Evolutionary conservation across 805 yeast species (phyloP), one percentile per base, ranked within the genome.

Genomic region (Cyberlindnera mississippiensis): DNA sequence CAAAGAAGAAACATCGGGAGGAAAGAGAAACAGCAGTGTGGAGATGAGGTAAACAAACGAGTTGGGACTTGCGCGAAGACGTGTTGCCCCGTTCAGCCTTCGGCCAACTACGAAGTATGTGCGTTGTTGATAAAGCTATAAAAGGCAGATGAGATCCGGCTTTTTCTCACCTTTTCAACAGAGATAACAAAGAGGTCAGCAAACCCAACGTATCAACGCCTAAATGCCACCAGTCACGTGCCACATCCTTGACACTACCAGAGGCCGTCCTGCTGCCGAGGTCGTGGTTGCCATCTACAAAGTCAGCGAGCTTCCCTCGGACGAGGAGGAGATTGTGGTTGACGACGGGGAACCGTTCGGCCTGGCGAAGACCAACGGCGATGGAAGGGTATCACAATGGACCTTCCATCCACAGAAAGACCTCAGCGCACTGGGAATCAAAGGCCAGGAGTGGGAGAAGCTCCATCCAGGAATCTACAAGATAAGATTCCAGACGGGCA

Each of bases 331-430:
- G 40, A 45, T 49, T 9, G 57, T 62, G 10, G 65, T 62, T 42
- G 65, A 60, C 18, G 53, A 58, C 22, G 38, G 35, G 13, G 55
- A 53, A 40, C 80, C 82, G 4, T 73, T 89, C 53, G 95, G 89
- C 3, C 63, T 73, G 48, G 82, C 85, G 28, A 68, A 63, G 45
- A 90, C 97, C 6, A 82, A 90, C 59, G 42, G 56, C 3, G 97
- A 90, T 57, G 98, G 98, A 6, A 72, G 98, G 46, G 73, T 90
- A 24, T 67, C 76, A 28, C 59, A 68, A 4, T 90, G 97, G 96
- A 60, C 65, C 1, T 57, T 72, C 46, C 66, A 71, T 37, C 76
- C 80, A 3, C 27, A 37, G 9, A 41, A 45, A 28, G 57, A 49
- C n/a, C 52, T 58, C 17, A 29, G 37, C 1, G 36, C 42, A 0